Evolutionary conservation across 2,329 filamentous ascomycete genomes (phyloP).

Genomic region (Aureobasidium pullulans): DNA sequence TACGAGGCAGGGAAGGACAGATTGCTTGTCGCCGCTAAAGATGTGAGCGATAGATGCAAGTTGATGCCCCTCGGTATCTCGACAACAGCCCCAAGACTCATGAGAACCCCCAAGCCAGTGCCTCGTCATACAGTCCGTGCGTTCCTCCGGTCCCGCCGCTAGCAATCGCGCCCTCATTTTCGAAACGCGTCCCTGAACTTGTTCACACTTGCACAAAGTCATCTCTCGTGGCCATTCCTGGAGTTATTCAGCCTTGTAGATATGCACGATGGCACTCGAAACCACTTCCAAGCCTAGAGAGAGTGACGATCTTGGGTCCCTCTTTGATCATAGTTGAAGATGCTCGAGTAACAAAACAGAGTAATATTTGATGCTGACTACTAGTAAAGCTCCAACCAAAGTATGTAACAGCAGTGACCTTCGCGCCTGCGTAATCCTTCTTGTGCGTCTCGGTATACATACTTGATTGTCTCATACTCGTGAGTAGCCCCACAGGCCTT

Average conservation of each 20-base stretch:
- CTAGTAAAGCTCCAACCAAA: conserved; percentile 7
- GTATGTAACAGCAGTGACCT: neutral
- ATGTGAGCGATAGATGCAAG: neutral
- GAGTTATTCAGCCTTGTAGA: too few relatives aligned
- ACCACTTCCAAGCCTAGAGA: neutral
- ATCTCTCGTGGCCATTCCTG: too few relatives aligned
- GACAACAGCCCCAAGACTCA: neutral
- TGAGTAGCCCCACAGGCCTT: neutral
- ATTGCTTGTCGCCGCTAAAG: neutral
- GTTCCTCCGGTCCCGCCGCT: neutral
- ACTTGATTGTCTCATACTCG: neutral
- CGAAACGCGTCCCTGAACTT: neutral
- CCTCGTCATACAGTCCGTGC: conserved; percentile 9
- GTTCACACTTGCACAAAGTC: neutral
- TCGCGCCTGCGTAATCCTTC: neutral
- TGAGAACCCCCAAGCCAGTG: neutral
- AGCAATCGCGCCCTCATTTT: neutral
- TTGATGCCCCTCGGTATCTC: neutral
- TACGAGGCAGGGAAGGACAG: neutral
- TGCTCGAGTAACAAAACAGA: neutral
- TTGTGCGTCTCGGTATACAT: neutral
- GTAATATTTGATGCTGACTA: neutral
- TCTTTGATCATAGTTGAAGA: too few relatives aligned
- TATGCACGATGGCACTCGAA: neutral
- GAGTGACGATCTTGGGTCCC: too few relatives aligned